Conservation (phyloP, 2,329 filamentous ascomycete genomes). For the Pestalotiopsis sp. region DNA sequence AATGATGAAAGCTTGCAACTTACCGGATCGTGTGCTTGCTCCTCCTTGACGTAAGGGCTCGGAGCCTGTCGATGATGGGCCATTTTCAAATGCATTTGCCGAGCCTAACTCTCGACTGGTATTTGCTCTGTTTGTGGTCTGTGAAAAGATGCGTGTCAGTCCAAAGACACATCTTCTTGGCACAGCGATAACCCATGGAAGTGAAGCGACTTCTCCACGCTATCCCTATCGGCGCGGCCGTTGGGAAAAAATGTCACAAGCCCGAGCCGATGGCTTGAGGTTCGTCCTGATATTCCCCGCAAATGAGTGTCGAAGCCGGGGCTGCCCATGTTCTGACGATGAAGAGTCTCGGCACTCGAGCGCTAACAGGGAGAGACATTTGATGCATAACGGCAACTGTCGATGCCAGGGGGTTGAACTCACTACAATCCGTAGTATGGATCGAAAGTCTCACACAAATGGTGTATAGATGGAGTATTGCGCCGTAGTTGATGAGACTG, state of each 20-base stretch:
- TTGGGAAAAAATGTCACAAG: constrained; percentile 22
- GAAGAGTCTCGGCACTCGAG: not conserved
- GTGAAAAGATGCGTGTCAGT: constrained; percentile 7
- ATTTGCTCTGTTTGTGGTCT: constrained; percentile 14
- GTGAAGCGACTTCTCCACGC: constrained; percentile 25
- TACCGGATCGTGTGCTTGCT: constrained; percentile 43
- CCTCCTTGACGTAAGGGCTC: constrained; percentile 44
- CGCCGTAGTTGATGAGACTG: too few species aligned
- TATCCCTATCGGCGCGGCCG: constrained; percentile 24
- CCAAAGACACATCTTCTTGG: constrained; percentile 13
- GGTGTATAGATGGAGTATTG: too few species aligned
- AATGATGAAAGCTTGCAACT: constrained; percentile 32
- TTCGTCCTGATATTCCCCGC: constrained; percentile 8
- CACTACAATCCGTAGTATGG: not conserved
- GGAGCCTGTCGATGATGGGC: constrained; percentile 46
- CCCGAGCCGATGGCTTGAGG: constrained; percentile 1
- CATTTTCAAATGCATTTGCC: constrained; percentile 46
- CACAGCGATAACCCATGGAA: constrained; percentile 28
- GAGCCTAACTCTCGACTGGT: constrained; percentile 14
- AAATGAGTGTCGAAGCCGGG: constrained; percentile 1
- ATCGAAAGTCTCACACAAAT: too few species aligned
- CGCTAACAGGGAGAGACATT: constrained; percentile 1
- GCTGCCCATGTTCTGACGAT: constrained; percentile 8
- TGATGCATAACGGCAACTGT: not conserved
- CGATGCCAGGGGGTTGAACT: not conserved